Percentiles rank a stretch among this genome's conserved stretches.
phyloP scores from a whole-genome alignment of 1,139 yeast species.

The Blastobotrys petasosporus region DNA sequence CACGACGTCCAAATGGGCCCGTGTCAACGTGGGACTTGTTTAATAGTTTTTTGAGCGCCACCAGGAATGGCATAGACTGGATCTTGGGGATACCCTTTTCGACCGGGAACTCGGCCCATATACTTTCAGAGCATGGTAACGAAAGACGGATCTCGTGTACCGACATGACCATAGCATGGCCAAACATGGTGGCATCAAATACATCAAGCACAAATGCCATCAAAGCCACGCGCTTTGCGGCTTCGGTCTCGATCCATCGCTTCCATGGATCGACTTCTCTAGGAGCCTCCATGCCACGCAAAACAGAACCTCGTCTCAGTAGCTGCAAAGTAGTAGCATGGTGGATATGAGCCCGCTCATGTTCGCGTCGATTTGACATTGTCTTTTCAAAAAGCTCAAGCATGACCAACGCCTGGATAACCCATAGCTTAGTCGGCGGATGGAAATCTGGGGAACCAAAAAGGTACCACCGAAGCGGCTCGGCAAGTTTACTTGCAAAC shows the following conservation, averaged over 20 bases:
- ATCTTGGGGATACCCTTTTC: slow-evolving; percentile 24
- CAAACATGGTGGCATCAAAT: slow-evolving; percentile 72
- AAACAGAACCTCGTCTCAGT: slow-evolving; percentile 63
- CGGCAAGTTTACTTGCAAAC: slow-evolving; percentile 47
- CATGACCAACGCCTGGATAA: slow-evolving; percentile 56
- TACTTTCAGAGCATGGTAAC: slow-evolving; percentile 71
- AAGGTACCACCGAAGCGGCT: slow-evolving; percentile 55
- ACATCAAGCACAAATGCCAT: slow-evolving; percentile 78
- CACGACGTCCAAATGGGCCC: slow-evolving; percentile 54
- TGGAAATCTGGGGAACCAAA: slow-evolving; percentile 55
- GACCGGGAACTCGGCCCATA: slow-evolving; percentile 54
- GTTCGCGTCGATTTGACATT: slow-evolving; percentile 39
- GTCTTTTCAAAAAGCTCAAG: slow-evolving; percentile 66
- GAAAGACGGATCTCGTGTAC: slow-evolving; percentile 67
- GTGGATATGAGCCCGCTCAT: slow-evolving; percentile 70
- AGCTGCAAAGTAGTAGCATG: slow-evolving; percentile 74
- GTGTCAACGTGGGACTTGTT: slow-evolving; percentile 48
- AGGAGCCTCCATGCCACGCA: slow-evolving; percentile 31
- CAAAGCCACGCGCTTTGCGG: slow-evolving; percentile 69
- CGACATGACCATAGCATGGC: slow-evolving; percentile 63
- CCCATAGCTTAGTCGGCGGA: slow-evolving; percentile 55
- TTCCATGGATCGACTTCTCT: slow-evolving; percentile 36
- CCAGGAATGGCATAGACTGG: slow-evolving; percentile 40
- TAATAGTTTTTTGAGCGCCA: slow-evolving; percentile 50
- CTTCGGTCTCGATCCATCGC: slow-evolving; percentile 73